Conservation (phyloP, 352 stramenopile genomes). For the Pythium utonaiense region DNA sequence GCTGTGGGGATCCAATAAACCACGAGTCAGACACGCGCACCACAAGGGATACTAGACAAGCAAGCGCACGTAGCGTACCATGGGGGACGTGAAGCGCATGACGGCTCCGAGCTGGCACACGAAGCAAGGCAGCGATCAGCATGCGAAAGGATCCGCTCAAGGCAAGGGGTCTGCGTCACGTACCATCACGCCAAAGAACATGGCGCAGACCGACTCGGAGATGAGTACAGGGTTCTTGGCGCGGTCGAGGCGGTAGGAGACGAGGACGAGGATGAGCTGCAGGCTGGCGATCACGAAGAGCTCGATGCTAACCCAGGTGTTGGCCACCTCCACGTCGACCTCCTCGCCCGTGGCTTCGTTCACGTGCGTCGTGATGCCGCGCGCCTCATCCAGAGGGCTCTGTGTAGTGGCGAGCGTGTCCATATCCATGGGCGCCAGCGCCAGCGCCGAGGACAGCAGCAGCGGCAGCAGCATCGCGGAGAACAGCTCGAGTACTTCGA, state of each 20-base stretch:
- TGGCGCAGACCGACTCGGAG: slow-evolving; percentile 77
- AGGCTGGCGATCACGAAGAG: slow-evolving; percentile 79
- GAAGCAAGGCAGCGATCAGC: background rate
- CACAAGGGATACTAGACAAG: background rate
- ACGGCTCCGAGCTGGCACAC: slow-evolving; percentile 58
- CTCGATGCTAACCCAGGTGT: slow-evolving; percentile 62
- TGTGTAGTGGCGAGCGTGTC: background rate
- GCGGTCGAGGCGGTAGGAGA: slow-evolving; percentile 77
- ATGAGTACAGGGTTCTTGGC: slow-evolving; percentile 62
- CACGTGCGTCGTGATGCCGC: slow-evolving; percentile 19
- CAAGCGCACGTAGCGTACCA: slow-evolving; percentile 28
- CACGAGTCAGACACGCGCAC: background rate
- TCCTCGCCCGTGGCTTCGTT: slow-evolving; percentile 29
- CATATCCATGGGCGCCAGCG: slow-evolving; percentile 3
- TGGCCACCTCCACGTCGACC: slow-evolving; percentile 16
- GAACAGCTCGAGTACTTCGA: background rate
- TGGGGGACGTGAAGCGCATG: slow-evolving; percentile 76
- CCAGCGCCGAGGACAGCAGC: slow-evolving; percentile 12
- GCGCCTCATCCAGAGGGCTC: slow-evolving; percentile 18
- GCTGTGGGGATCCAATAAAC: slow-evolving; percentile 30
- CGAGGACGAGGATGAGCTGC: slow-evolving; percentile 76
- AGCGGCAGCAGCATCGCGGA: slow-evolving; percentile 10
- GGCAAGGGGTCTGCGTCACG: no score
- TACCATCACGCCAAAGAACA: slow-evolving; percentile 84
- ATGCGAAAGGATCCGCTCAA: no score